Evolutionary conservation across 2,329 filamentous ascomycete genomes (phyloP).

Genomic region (Apiospora phragmitis): DNA sequence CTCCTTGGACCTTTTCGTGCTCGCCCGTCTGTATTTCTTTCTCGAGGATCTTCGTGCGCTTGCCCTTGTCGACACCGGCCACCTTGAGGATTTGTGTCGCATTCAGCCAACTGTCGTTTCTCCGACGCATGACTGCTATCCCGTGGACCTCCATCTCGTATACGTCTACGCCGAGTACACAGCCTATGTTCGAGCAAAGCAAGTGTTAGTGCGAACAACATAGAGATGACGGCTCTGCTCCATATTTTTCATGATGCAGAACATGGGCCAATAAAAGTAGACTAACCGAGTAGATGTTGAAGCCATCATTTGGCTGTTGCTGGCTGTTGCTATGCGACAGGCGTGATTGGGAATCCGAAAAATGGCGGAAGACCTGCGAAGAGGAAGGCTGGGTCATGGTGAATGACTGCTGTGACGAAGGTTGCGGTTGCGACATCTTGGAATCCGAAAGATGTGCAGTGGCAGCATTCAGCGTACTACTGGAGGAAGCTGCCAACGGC

Average conservation of each 20-base stretch:
- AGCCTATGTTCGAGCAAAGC: constrained; percentile 48
- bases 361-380: constrained; percentile 44
- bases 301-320: constrained; percentile 37
- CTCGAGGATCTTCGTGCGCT: constrained; percentile 95
- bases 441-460: constrained; percentile 27
- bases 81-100: constrained; percentile 98
- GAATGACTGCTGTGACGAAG: constrained; percentile 57
- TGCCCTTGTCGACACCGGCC: constrained; percentile 94
- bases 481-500: constrained; percentile 18
- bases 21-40: constrained; percentile 96
- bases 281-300: constrained; percentile 64
- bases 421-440: constrained; percentile 49
- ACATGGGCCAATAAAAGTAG: not conserved
- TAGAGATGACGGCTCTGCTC: not conserved
- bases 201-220: constrained; percentile 19
- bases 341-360: constrained; percentile 38
- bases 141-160: constrained; percentile 98
- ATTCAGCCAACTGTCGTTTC: constrained; percentile 95
- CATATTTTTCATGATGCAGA: not conserved
- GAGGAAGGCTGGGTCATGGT: constrained; percentile 55
- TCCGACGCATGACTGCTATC: constrained; percentile 92
- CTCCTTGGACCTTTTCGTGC: constrained; percentile 97
- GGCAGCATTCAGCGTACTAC: constrained; percentile 26
- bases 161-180: constrained; percentile 95
- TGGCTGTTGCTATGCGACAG: constrained; percentile 28